A percentile compares a stretch with the other conserved stretches of the same genome.
These are phyloP conservation scores for Amanita polypyramis DNA, from an alignment of 768 basidiomycete species.

Conservation along the genomic window DNA sequence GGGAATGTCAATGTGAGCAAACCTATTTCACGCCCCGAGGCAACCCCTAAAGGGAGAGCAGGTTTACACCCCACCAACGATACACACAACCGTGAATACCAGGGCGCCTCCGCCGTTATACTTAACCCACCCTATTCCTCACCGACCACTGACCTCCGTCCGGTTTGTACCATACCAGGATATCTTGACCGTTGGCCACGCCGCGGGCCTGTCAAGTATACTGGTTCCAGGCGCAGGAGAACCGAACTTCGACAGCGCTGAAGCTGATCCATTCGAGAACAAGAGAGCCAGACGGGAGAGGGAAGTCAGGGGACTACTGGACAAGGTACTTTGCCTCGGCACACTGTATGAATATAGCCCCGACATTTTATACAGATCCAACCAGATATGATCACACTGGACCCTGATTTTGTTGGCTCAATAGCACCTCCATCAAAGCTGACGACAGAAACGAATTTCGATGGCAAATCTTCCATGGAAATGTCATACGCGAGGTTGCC, in stretches of 20 bases:
- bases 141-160: conserved; percentile 62
- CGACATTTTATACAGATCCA: conserved; percentile 46
- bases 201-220: conserved; percentile 70
- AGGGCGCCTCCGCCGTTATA: conserved; percentile 69
- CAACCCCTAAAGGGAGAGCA: conserved; percentile 16
- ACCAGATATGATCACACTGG: conserved; percentile 84
- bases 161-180: conserved; percentile 90
- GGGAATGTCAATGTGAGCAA: conserved; percentile 72
- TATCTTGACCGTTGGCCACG: conserved; percentile 70
- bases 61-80: conserved; percentile 65
- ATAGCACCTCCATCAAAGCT: conserved; percentile 52
- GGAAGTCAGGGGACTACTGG: conserved; percentile 83
- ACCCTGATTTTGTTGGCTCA: conserved; percentile 66
- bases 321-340: conserved; percentile 48
- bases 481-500: conserved; percentile 65
- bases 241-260: conserved; percentile 86
- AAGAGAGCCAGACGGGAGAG: conserved; percentile 73
- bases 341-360: neutral
- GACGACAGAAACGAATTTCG: conserved; percentile 34
- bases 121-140: conserved; percentile 77
- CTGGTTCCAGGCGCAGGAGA: conserved; percentile 91
- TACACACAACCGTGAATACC: conserved; percentile 42
- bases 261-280: conserved; percentile 93
- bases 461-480: conserved; percentile 29
- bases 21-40: neutral